A percentile compares a stretch with the other conserved stretches of the same genome.
Conservation (phyloP, 768 basidiomycete species). For the Boletus reticulatus region DNA sequence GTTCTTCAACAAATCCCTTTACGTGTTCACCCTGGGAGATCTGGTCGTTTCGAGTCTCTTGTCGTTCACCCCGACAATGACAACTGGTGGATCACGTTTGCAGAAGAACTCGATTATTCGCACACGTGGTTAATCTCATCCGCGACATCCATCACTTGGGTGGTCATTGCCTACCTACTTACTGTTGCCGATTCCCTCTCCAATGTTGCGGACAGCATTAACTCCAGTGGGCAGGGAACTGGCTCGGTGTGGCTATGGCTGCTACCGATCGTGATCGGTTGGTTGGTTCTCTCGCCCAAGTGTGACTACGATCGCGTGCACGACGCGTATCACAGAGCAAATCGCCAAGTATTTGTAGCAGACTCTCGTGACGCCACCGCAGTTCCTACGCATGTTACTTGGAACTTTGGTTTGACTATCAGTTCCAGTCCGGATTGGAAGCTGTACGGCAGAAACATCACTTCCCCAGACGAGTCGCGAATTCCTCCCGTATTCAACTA, state of each 20-base stretch:
- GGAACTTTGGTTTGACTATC: conserved; percentile 18
- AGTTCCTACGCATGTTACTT: neutral
- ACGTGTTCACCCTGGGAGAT: conserved; percentile 25
- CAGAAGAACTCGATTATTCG: conserved; percentile 34
- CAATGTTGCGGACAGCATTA: conserved; percentile 18
- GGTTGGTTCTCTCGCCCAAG: conserved; percentile 41
- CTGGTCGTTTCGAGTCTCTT: conserved; percentile 37
- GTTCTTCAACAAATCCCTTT: conserved; percentile 44
- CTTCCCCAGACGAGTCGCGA: conserved; percentile 24
- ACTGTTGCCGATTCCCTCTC: conserved; percentile 17
- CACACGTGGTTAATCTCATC: conserved; percentile 42
- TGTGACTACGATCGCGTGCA: conserved; percentile 34
- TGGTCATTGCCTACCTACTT: conserved; percentile 39
- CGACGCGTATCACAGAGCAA: conserved; percentile 15
- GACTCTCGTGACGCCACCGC: neutral
- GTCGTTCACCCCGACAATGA: conserved; percentile 43
- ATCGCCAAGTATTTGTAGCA: neutral
- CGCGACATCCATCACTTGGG: conserved; percentile 41
- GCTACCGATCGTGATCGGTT: conserved; percentile 39
- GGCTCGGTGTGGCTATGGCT: conserved; percentile 46
- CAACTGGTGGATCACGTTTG: conserved; percentile 39
- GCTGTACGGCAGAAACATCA: neutral
- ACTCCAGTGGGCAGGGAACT: conserved; percentile 37
- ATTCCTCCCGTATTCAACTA: conserved; percentile 28
- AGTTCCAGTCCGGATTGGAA: conserved; percentile 4